Percentiles rank a stretch among this genome's conserved stretches.
phyloP scores from a whole-genome alignment of 1,139 yeast genomes.

The Scheffersomyces segobiensis region DNA sequence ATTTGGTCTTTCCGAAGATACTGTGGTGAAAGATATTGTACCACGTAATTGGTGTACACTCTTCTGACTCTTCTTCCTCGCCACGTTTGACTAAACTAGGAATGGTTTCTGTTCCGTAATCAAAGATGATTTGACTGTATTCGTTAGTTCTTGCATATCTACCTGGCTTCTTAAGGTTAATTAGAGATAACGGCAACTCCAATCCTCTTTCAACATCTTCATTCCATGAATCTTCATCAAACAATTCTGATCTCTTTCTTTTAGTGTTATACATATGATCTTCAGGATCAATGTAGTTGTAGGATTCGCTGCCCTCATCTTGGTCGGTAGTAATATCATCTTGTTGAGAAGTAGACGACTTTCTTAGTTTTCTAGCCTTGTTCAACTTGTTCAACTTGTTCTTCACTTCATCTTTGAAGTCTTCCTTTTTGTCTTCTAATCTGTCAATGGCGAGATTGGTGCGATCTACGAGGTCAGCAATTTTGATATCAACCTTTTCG shows the following conservation, averaged over 20 bases:
- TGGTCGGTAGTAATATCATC: neutral
- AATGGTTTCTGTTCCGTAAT: neutral
- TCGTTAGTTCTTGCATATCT: neutral
- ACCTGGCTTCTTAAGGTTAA: neutral
- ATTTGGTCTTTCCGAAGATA: slow-evolving; percentile 47
- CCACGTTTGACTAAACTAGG: neutral
- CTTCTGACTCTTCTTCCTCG: slow-evolving; percentile 5
- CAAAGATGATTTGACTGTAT: slow-evolving; percentile 1
- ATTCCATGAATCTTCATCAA: slow-evolving; percentile 1
- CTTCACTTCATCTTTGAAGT: neutral
- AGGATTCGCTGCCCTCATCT: neutral
- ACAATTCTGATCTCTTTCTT: neutral
- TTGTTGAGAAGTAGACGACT: neutral
- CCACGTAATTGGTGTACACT: slow-evolving; percentile 53
- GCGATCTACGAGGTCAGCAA: slow-evolving; percentile 7
- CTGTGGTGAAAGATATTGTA: slow-evolving; percentile 48
- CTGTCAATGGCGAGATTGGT: neutral
- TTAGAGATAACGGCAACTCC: neutral
- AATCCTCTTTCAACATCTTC: neutral
- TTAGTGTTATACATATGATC: neutral
- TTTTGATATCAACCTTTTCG: slow-evolving; percentile 22
- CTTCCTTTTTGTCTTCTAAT: neutral
- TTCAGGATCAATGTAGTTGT: neutral
- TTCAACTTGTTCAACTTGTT: neutral
- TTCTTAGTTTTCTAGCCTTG: neutral